Base-by-base conservation (phyloP, 108 stramenopile genomes). In the Fistulifera pelliculosa region DNA sequence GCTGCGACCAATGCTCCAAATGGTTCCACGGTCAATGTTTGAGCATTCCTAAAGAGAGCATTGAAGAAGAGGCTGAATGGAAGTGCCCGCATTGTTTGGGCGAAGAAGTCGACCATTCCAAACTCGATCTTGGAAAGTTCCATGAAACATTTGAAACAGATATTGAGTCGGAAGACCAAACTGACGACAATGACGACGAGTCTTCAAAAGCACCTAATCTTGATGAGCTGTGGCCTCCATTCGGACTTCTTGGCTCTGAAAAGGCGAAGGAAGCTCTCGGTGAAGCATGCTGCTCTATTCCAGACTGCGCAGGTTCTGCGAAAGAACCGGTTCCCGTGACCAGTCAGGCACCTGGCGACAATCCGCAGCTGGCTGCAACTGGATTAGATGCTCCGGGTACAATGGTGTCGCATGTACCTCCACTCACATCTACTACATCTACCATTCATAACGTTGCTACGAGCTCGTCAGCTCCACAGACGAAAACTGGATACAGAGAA, bases 1-100 rank as follows among this genome's bases (percentile, higher is more conserved):
- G 75, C 50, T 96, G 95, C 60, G 77, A 85, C 47, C 60, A 56
- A 18, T 96, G 95, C 58, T 72, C 91, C 24, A 63, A 68, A 40
- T 92, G 85, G 89, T 94, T 80, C 64, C 95, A 94, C 65, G 85
- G 81, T n/a, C 41, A 47, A 6, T 96, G 93, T 47, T 75, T 94
- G 52, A 71, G 68, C 45, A 57, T 83, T 26, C 50, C 62, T 24
- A 70, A 71, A 60, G 60, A 54, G 38, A 57, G 61, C 27, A 47
- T 67, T 11, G 76, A 69, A 17, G 38, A 47, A 27, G 39, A 69
- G 2, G 59, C 71, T 17, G 70, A 78, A 38, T 81, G 82, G 83
- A 68, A 65, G 42, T 85, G 83, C 52, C 69, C 70, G n/a, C 41
- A 45, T 16, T 85, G 87, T 54, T 44, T 45, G 21, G 69, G 69